Evolutionary conservation across 345 rosid genomes (phyloP).

Genomic region (Lagerstroemia speciosa): DNA sequence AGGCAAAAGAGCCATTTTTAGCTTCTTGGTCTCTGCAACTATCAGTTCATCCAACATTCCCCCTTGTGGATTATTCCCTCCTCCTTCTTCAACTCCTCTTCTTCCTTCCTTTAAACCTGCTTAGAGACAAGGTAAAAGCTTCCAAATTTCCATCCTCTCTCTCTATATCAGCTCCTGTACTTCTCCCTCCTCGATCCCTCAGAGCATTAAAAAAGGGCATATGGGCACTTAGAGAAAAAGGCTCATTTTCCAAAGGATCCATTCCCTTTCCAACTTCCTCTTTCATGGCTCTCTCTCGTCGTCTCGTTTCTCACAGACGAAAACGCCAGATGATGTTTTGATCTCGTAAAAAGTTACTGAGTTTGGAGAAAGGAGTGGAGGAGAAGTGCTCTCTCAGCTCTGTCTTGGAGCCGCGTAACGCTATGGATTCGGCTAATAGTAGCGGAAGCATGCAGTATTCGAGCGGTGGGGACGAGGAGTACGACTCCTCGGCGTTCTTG

Average conservation of each 20-base stretch:
- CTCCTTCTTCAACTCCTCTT: neutral
- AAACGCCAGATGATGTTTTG: neutral
- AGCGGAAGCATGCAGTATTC: conserved; percentile 80
- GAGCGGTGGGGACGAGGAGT: conserved; percentile 69
- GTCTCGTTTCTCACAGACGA: neutral
- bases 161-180: neutral
- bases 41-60: neutral
- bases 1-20: conserved; percentile 7
- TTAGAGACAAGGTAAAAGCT: neutral
- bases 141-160: conserved; percentile 8
- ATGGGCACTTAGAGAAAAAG: neutral
- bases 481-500: conserved; percentile 37
- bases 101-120: neutral
- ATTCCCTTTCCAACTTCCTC: neutral
- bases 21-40: conserved; percentile 1
- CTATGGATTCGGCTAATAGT: conserved; percentile 76
- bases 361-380: neutral
- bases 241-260: conserved; percentile 2
- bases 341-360: neutral
- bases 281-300: neutral
- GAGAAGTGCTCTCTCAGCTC: neutral
- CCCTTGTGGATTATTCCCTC: neutral
- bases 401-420: neutral
- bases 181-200: neutral
- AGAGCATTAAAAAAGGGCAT: neutral